These are phyloP conservation scores for Aspergillus panamensis DNA, from an alignment of 495 filamentous ascomycete species.

Conservation along the genomic window DNA sequence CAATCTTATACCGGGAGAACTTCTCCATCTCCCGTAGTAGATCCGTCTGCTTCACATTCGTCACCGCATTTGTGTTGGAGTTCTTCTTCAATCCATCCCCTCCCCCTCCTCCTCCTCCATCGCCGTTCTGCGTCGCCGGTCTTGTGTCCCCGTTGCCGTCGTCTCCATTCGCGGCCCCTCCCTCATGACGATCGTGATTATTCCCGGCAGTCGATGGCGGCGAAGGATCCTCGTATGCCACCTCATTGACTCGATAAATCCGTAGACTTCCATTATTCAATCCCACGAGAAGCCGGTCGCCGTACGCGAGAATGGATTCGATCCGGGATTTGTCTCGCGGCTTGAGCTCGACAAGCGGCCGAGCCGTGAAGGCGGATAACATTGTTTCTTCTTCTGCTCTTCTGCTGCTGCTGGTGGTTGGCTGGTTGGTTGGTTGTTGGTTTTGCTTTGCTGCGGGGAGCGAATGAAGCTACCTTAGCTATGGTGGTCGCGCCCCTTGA, in stretches of 20 bases:
- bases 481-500: conserved; percentile 19
- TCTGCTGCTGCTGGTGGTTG: too few relatives aligned
- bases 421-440: too few relatives aligned
- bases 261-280: conserved; percentile 84
- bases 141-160: background rate
- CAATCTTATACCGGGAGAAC: conserved; percentile 83
- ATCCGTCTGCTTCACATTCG: conserved; percentile 63
- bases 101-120: conserved; percentile 11
- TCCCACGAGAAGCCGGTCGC: conserved; percentile 86
- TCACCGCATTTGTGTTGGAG: conserved; percentile 1
- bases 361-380: conserved; percentile 97
- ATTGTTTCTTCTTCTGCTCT: conserved; percentile 54
- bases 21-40: conserved; percentile 86
- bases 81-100: conserved; percentile 1
- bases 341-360: conserved; percentile 93
- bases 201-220: conserved; percentile 16
- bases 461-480: background rate
- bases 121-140: conserved; percentile 17
- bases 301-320: conserved; percentile 88
- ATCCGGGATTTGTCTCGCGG: conserved; percentile 93
- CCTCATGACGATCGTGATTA: conserved; percentile 6
- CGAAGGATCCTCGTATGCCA: conserved; percentile 18
- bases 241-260: conserved; percentile 85
- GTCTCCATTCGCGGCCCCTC: conserved; percentile 7
- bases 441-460: conserved; percentile 2